Evolutionary conservation across 768 basidiomycete species (phyloP).

Genomic region (Tephrocybe sp.): DNA sequence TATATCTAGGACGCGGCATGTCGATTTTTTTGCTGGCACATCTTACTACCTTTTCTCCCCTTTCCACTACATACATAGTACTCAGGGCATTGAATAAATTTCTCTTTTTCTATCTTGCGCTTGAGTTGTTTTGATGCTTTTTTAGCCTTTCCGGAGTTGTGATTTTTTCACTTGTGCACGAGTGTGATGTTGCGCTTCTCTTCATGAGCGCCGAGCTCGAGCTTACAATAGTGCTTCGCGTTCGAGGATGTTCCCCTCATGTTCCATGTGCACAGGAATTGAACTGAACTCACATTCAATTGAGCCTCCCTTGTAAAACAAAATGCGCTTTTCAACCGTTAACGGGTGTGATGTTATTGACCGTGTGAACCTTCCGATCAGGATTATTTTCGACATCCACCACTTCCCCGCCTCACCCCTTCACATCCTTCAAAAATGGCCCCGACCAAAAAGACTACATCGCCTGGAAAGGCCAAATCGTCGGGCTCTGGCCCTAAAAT

Average conservation of each 20-base stretch:
- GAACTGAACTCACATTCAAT: no score
- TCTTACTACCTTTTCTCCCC: slow-evolving; percentile 12
- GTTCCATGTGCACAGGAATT: no score
- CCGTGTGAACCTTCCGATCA: slow-evolving; percentile 18
- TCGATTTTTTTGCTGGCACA: slow-evolving; percentile 60
- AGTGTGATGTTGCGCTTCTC: no score
- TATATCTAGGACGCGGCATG: slow-evolving; percentile 55
- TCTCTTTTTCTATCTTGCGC: not conserved
- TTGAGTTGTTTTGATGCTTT: no score
- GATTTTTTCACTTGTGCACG: no score
- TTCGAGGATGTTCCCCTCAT: no score
- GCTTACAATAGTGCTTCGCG: no score
- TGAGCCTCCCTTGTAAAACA: no score
- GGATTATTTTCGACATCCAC: slow-evolving; percentile 16
- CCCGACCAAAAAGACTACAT: slow-evolving; percentile 35
- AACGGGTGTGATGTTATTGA: slow-evolving; percentile 4
- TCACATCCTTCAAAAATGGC: slow-evolving; percentile 31
- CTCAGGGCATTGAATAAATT: not conserved
- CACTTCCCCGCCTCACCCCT: not conserved
- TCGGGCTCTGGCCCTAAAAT: slow-evolving; percentile 48
- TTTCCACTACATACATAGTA: not conserved
- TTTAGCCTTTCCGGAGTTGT: no score
- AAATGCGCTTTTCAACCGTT: no score
- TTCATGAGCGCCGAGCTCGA: no score
- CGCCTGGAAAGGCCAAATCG: slow-evolving; percentile 41